Conservation (phyloP, 805 yeast genomes). For the Blastobotrys chiropterorum region DNA sequence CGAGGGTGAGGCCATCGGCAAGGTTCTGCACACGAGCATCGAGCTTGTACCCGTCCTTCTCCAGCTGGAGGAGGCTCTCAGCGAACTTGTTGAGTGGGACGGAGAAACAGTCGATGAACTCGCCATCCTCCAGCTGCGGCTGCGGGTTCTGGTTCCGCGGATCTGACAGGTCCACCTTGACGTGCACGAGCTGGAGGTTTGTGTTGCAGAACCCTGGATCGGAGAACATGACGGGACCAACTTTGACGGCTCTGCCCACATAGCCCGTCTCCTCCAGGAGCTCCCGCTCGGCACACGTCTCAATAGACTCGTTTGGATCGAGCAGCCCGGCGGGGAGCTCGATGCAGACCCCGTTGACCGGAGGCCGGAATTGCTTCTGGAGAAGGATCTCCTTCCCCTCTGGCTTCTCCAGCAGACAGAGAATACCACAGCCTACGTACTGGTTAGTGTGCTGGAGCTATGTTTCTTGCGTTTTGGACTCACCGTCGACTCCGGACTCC, state of each 20-base stretch:
- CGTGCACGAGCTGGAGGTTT: constrained; percentile 70
- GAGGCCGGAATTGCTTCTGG: constrained; percentile 91
- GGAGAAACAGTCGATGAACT: constrained; percentile 83
- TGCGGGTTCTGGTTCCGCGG: constrained; percentile 62
- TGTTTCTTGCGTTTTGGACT: background rate
- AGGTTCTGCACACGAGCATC: constrained; percentile 87
- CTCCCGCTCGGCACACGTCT: constrained; percentile 80
- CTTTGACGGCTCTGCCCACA: constrained; percentile 51
- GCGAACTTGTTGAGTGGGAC: constrained; percentile 54
- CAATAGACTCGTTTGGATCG: constrained; percentile 75
- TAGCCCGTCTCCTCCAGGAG: constrained; percentile 91
- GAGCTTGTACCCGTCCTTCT: constrained; percentile 60
- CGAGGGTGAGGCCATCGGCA: constrained; percentile 71
- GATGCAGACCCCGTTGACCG: constrained; percentile 78
- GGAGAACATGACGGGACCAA: constrained; percentile 49
- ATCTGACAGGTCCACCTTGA: constrained; percentile 64
- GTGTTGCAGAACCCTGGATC: constrained; percentile 93
- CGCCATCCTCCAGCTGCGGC: constrained; percentile 80
- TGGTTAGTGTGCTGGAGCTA: too few relatives aligned
- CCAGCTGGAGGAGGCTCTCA: constrained; percentile 45
- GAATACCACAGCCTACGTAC: constrained; percentile 72
- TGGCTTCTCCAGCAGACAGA: constrained; percentile 58
- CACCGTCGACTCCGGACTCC: constrained; percentile 65
- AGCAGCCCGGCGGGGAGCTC: constrained; percentile 95
- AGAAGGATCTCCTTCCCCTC: constrained; percentile 52